Base-by-base conservation (phyloP, 2,329 filamentous ascomycete genomes). In the Podosphaera fusca region DNA sequence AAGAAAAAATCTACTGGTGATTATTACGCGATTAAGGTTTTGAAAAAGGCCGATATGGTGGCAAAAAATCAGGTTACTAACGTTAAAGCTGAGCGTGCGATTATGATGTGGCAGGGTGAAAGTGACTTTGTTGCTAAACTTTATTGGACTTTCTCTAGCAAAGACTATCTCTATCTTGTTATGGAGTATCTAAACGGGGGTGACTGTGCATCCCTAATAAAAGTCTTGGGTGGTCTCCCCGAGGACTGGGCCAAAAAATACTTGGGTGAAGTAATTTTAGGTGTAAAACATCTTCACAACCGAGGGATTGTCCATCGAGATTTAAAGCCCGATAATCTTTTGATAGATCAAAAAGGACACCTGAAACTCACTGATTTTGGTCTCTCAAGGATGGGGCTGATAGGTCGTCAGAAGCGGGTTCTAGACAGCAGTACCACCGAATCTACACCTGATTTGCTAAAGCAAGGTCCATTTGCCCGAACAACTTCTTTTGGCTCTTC, bases 61-160 rank as follows among this genome's bases (percentile, higher is more conserved):
- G 92, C 92, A 60, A 98, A 98, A 71, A 98, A 98, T 68, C 92
- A 98, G 68, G 89, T 98, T 63, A 95, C 92, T 63, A 98, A 98
- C 66, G 92, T 98, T 66, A 96, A 98, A 70, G 92, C 94, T 7
- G 92, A 98, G 70, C 80, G 92, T 62, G 94, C 94, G 30, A 98
- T 98, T 67, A 96, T 98, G 92, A 98, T 98, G 92, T 96, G 92
- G 87, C 92, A 98, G 71, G 92, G 92, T 30, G 88, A 96, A 69
- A 98, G 94, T 68, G 92, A 98, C 59, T 98, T 98, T 68, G 92
- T 98, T 58, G 92, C 92, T 33, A 98, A 98, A 72, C 77, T 98
- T 10, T 98, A 96, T 72, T 98, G 94, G 94, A 98, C 92, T 0
- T 98, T 98, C 67, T 95, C 92, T 3, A 98, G 90, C 75, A 98